Evolutionary conservation across 768 basidiomycete species (phyloP), one percentile per base, ranked within the genome.

Genomic region (Nevesoporus exiguus): DNA sequence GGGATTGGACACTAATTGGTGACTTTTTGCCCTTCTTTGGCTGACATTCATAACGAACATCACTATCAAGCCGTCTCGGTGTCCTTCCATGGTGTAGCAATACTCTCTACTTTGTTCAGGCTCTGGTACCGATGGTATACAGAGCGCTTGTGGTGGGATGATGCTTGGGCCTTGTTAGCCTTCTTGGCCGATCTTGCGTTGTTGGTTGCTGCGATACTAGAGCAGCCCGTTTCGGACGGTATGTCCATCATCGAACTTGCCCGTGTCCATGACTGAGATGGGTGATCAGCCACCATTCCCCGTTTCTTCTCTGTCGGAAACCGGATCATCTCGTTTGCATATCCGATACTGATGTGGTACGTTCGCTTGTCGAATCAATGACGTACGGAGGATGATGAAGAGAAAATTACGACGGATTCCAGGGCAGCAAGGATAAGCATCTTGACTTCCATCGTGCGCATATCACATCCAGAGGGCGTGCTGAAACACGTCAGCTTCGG

Each of bases 391-490:
- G 22, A 30, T 58, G 46, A 59, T 19, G 25, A 45, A 3, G 44
- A 19, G 14, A 27, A 6, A 4, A 39, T 11, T 13, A 47, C 21
- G 42, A 31, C 14, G 36, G 17, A 43, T 11, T n/a, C 15, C 30
- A 69, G 69, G 69, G 25, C 61, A 2, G 43, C 55, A 4, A 62
- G 69, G 17, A 52, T 68, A 39, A 69, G 67, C 19, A 58, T 69
- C 17, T 47, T 70, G 37, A 25, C 47, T 3, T 62, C 62, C 8
- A 59, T 68, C 21, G 40, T 68, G 19, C 64, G 64, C 24, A 51
- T 69, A 3, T 57, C 52, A 21, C 52, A 45, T 24, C 68, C 66
- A 1, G 45, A 60, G 29, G 61, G 49, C 6, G 46, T 14, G 5
- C 53, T 36, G 19, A 61, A 39, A 52, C 22, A 13, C 11, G 13